Evolutionary conservation across 805 yeast species (phyloP), one percentile per base, ranked within the genome.

Genomic region (Ogataea saltuana): DNA sequence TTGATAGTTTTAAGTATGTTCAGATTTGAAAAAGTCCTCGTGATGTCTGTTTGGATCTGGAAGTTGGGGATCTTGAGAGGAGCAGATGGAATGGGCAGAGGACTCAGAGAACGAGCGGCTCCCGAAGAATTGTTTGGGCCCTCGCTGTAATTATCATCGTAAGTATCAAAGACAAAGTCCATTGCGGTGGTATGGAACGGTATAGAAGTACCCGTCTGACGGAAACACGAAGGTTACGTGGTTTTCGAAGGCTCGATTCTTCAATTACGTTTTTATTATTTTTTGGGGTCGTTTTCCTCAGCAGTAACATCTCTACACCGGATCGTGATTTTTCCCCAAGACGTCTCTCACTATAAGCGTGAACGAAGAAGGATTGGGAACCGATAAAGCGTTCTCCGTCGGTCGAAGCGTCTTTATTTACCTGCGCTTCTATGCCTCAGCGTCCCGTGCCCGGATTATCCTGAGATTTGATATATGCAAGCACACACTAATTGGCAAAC

Each of bases 21-120:
- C 35, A 69, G 49, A 25, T 65, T 51, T 5, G 74, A 67, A 5
- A 69, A 53, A 19, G 62, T 64, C 38, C 67, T 63, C 13, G 72
- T 64, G 32, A 68, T 49, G 42, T 70, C 71, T 13, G 67, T 33
- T 55, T 53, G 54, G 4, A 62, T 48, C 34, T 64, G 68, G 37
- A 70, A 54, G 19, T 59, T 54, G 6, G 74, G 69, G 2, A 71
- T 53, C 12, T 63, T 58, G 38, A 69, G 51, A 3, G 74, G 73
- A 6, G 68, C 68, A 2, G 72, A 66, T 1, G 74, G 73, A n/a
- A 66, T 63, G 3, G 61, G 65, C 27, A 54, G 41, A 15, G 53
- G 38, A 12, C 35, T 44, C 23, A 32, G 25, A 9, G 39, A 21
- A 4, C 34, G 31, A 6, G 26, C 29, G 20, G 31, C 23, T 3